phyloP scores from a whole-genome alignment of 2,329 filamentous ascomycete species.

The Aureobasidium lini region DNA sequence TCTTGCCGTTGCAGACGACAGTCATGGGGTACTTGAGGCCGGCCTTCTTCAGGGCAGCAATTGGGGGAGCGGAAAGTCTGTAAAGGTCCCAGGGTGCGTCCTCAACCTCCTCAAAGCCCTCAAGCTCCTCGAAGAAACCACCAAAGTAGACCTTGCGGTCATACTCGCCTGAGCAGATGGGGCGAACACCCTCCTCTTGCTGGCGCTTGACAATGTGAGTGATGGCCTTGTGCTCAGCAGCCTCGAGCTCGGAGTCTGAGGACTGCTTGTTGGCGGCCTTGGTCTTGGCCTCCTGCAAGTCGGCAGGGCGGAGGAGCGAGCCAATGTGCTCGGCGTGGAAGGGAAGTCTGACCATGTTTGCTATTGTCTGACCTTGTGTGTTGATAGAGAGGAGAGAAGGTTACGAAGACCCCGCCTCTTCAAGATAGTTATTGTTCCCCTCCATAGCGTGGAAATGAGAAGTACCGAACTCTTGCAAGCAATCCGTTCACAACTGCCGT shows the following conservation, averaged over 20 bases:
- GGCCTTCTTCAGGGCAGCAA: conserved; percentile 31
- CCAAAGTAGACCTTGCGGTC: conserved; percentile 33
- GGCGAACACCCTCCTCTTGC: conserved; percentile 53
- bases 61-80: conserved; percentile 29
- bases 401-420: neutral
- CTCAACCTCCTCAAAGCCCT: conserved; percentile 30
- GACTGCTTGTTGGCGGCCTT: conserved; percentile 49
- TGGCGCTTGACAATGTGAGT: conserved; percentile 59
- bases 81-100: conserved; percentile 31
- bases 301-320: conserved; percentile 59
- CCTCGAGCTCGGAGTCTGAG: conserved; percentile 48
- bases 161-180: conserved; percentile 65
- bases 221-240: conserved; percentile 59
- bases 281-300: conserved; percentile 53
- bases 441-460: neutral
- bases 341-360: conserved; percentile 36
- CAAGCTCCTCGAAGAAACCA: conserved; percentile 33
- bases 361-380: neutral
- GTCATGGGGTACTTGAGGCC: conserved; percentile 33
- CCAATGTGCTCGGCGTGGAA: conserved; percentile 70
- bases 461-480: conserved; percentile 6
- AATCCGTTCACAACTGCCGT: conserved; percentile 5
- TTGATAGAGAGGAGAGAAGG: neutral
- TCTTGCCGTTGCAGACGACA: conserved; percentile 31
- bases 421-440: conserved; percentile 2